Percentiles rank a stretch among this genome's conserved stretches.
Evolutionary conservation across 805 yeast species (phyloP).

Genomic region (Komagataella pastoris): DNA sequence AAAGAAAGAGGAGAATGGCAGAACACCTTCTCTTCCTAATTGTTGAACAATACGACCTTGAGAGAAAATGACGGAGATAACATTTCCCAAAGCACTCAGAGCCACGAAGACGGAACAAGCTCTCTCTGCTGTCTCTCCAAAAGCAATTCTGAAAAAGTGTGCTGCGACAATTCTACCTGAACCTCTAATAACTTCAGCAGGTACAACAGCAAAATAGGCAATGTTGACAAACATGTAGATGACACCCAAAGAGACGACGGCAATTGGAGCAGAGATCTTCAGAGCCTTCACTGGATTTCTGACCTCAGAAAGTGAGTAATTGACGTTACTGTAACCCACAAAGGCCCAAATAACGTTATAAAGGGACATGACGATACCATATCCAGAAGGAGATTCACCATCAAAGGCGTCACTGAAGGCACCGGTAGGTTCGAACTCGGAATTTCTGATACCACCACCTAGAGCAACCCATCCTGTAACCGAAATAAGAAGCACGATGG

Average conservation of each 20-base stretch:
- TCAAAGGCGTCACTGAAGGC: constrained; percentile 17
- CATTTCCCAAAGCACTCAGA: constrained; percentile 70
- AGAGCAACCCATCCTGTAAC: constrained; percentile 78
- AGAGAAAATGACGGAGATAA: constrained; percentile 64
- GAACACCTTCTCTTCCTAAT: constrained; percentile 68
- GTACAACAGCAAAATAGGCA: constrained; percentile 75
- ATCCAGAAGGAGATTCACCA: constrained; percentile 23
- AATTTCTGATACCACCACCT: constrained; percentile 46
- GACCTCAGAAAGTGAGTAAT: constrained; percentile 26
- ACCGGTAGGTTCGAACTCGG: constrained; percentile 18
- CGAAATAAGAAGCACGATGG: constrained; percentile 55
- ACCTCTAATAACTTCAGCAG: constrained; percentile 40
- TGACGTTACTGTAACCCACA: constrained; percentile 26
- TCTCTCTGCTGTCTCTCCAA: constrained; percentile 47
- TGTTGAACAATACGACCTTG: constrained; percentile 76
- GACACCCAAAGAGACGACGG: constrained; percentile 45
- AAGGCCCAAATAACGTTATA: constrained; percentile 29
- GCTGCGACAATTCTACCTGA: constrained; percentile 71
- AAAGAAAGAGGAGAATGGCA: constrained; percentile 63
- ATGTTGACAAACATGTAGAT: constrained; percentile 67
- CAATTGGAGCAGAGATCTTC: constrained; percentile 62
- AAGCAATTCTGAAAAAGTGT: constrained; percentile 57
- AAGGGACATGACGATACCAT: constrained; percentile 27
- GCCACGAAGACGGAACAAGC: constrained; percentile 77
- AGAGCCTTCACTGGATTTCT: constrained; percentile 61